Conservation (phyloP, 2,329 filamentous ascomycete genomes). For the Colletotrichum sp. region DNA sequence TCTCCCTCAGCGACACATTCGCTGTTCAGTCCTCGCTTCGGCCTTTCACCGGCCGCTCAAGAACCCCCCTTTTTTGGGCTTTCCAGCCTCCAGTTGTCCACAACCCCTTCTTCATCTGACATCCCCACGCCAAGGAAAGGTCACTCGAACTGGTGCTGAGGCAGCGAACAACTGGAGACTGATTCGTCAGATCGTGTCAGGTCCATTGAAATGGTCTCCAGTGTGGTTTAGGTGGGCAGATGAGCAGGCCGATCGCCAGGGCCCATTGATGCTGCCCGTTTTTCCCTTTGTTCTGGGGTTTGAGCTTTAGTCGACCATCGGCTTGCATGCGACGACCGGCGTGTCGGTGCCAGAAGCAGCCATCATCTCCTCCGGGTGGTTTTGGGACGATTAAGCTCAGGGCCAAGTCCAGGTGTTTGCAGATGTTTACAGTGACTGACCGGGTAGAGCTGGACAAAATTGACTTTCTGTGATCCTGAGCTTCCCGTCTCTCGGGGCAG, state of each 20-base stretch:
- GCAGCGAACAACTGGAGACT: not conserved
- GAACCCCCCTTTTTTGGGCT: not conserved
- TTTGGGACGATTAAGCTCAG: conserved; percentile 6
- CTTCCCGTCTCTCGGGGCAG: not conserved
- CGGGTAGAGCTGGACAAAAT: conserved; percentile 10
- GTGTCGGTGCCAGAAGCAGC: not conserved
- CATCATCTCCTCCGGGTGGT: not conserved
- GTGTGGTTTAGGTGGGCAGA: not conserved
- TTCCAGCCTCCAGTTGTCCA: conserved; percentile 3
- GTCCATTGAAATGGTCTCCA: not conserved
- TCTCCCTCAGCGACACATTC: not conserved
- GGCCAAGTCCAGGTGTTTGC: not conserved
- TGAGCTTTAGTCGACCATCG: not conserved
- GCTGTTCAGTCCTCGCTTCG: not conserved
- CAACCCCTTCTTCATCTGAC: conserved; percentile 9
- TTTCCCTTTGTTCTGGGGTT: not conserved
- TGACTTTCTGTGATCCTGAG: not conserved
- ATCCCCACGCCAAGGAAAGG: conserved; percentile 18
- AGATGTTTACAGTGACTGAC: not conserved
- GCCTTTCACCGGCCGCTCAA: conserved; percentile 14
- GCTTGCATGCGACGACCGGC: not conserved
- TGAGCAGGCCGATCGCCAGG: not conserved
- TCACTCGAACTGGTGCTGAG: not conserved
- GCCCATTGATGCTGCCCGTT: not conserved
- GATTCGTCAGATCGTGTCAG: conserved; percentile 1